Evolutionary conservation across 2,329 filamentous ascomycete genomes (phyloP), one percentile per base, ranked within the genome.

Genomic region (Pezicula rhizophila): DNA sequence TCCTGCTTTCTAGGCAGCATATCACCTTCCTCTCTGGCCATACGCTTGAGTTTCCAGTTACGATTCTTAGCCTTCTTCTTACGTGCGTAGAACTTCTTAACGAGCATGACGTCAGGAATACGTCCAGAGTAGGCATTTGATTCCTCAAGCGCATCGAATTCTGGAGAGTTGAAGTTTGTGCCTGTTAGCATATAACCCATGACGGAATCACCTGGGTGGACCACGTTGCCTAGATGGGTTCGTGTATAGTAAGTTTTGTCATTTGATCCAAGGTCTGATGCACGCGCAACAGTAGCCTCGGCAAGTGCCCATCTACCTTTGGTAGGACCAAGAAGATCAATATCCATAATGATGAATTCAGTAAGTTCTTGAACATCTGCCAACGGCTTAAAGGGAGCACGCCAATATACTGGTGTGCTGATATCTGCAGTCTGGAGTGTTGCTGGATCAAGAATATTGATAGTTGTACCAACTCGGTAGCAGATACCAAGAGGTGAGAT

Each of bases 21-120:
- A 57, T 96, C 92, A 57, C 87, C 86, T 66, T 96, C 89, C 55
- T 97, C 91, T 70, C 82, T 86, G 57, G 78, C 79, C 87, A 99
- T 92, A 63, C 93, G 89, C 80, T 88, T 95, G 68, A 99, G 82
- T 68, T 86, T 87, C 93, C 93, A 99, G 76, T 88, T 88, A 59
- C 95, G 84, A 68, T 77, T 79, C 74, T 83, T 85, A 66, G 82
- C 79, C 80, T 92, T 95, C 75, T 87, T 84, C 70, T 87, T 86
- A 60, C 88, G 82, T 50, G 86, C 82, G 71, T 95, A 99, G 77
- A 89, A 84, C 70, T 99, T 99, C 89, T 95, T 97, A 67, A 99
- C 89, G 3, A 99, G 78, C 6, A 99, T 72, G 0, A 97, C 93
- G 62, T 99, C 93, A 0, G 93, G 93, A 48, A 99, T 87, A 3